A percentile compares a stretch with the other conserved stretches of the same genome.
Evolutionary conservation across 805 yeast genomes (phyloP).

Genomic region (Wickerhamiella alocasiicola): DNA sequence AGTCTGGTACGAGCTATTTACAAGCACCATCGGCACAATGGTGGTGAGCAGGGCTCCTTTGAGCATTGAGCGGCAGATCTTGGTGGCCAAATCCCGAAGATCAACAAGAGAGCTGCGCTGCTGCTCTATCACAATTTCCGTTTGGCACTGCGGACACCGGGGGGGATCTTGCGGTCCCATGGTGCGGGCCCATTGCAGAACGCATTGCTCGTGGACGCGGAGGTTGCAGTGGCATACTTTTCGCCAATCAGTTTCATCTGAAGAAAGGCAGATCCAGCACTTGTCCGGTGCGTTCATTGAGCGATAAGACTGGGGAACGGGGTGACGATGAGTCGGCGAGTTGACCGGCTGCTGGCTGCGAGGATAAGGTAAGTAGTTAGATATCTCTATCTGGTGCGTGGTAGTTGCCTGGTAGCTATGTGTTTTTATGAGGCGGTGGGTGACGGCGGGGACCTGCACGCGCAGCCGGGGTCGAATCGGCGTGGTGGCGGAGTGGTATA

Average conservation of each 20-base stretch:
- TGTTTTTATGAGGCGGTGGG: no score
- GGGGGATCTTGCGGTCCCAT: constrained; percentile 19
- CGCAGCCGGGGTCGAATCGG: no score
- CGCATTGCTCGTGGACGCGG: constrained; percentile 35
- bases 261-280: constrained; percentile 14
- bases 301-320: no score
- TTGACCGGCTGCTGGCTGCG: no score
- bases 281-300: no score
- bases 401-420: no score
- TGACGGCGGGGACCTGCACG: no score
- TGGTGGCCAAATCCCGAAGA: constrained; percentile 11
- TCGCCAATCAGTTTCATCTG: constrained; percentile 29
- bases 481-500: no score
- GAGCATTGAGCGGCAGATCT: neutral
- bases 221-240: constrained; percentile 36
- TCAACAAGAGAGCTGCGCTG: constrained; percentile 15
- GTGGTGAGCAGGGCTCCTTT: constrained; percentile 16
- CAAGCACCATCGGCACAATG: neutral
- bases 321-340: no score
- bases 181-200: constrained; percentile 33
- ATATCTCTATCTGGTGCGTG: no score
- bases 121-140: constrained; percentile 18
- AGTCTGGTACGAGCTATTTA: constrained; percentile 16
- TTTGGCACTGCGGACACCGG: constrained; percentile 27
- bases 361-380: no score